phyloP scores from a whole-genome alignment of 305 asterid species.

The Rubia tinctorum region DNA sequence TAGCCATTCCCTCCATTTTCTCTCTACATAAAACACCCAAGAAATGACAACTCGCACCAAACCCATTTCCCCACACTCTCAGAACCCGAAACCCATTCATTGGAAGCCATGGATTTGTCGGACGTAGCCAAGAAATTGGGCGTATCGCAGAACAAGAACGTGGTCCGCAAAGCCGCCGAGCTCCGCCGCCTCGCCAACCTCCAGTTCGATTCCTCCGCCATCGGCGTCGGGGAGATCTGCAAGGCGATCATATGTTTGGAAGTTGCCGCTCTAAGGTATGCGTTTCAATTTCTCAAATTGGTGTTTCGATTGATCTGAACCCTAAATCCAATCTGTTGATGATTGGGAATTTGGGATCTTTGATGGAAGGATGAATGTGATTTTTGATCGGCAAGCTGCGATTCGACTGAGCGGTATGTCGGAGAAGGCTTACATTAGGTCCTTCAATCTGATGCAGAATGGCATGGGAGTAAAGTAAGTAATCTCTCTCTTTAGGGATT shows the following conservation, averaged over 20 bases:
- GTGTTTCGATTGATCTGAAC: background rate
- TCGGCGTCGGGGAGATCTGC: slow-evolving; percentile 92
- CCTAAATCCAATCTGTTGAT: background rate
- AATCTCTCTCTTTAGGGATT: slow-evolving; percentile 5
- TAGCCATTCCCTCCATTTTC: slow-evolving; percentile 31
- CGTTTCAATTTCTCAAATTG: background rate
- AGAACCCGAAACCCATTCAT: background rate
- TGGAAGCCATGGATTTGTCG: slow-evolving; percentile 60
- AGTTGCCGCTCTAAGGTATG: slow-evolving; percentile 82
- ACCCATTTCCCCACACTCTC: background rate
- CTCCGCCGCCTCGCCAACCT: slow-evolving; percentile 91
- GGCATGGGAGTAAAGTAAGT: slow-evolving; percentile 85
- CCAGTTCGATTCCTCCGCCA: slow-evolving; percentile 78
- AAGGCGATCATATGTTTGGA: slow-evolving; percentile 90
- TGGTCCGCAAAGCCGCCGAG: slow-evolving; percentile 86
- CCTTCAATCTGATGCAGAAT: slow-evolving; percentile 88
- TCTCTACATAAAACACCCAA: slow-evolving; percentile 2
- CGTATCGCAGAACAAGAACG: slow-evolving; percentile 53
- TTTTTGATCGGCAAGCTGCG: slow-evolving; percentile 75
- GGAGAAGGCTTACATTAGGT: slow-evolving; percentile 83
- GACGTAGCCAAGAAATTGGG: slow-evolving; percentile 72
- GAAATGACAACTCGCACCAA: slow-evolving; percentile 13
- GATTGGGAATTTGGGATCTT: slow-evolving; percentile 3
- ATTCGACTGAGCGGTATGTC: slow-evolving; percentile 79
- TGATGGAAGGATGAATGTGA: slow-evolving; percentile 59